Evolutionary conservation across 345 rosid species (phyloP), one percentile per base, ranked within the genome.

Genomic region (Rhodamnia rubescens): DNA sequence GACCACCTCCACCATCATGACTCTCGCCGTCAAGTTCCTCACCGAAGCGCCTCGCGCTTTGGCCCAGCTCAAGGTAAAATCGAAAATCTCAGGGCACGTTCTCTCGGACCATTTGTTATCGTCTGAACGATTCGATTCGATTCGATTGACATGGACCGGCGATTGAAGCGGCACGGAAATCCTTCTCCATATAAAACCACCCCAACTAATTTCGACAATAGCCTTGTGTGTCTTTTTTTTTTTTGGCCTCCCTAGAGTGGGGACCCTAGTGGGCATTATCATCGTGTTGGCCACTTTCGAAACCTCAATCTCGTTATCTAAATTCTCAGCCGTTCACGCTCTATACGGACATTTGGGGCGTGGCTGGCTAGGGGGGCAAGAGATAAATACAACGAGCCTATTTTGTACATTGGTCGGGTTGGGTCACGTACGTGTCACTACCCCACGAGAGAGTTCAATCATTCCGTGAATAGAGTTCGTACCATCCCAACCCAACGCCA

Each of bases 11-110:
- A 95, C 99, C 4, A 94, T 91, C 47, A 98, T 98, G 99, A 98
- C 99, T 82, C 98, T 98, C 6, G 99, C 99, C 83, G 96, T 95
- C 16, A 98, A 96, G 88, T 95, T 95, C 90, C 93, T 96, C n/a
- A 96, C 98, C 0, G 99, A 98, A 89, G 93, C 97, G 27, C 99
- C 99, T 84, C 88, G 90, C 18, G 99, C 99, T 85, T 91, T 98
- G 91, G 95, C 93, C 53, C 97, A 96, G 83, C 94, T 98, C 82
- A 94, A 94, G 98, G 99, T 98, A 83, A 11, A 11, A 36, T 24
- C 1, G 4, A 27, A 27, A 27, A 59, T 6, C 40, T 18, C 20
- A 7, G 29, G 20, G 36, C 74, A 13, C 74, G 74, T 16, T 59
- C 40, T 59, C 27, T 27, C 42, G 42, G 42, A 7, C 2, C 42